Conservation (phyloP, 768 basidiomycete genomes). For the Nidula microcarpa region DNA sequence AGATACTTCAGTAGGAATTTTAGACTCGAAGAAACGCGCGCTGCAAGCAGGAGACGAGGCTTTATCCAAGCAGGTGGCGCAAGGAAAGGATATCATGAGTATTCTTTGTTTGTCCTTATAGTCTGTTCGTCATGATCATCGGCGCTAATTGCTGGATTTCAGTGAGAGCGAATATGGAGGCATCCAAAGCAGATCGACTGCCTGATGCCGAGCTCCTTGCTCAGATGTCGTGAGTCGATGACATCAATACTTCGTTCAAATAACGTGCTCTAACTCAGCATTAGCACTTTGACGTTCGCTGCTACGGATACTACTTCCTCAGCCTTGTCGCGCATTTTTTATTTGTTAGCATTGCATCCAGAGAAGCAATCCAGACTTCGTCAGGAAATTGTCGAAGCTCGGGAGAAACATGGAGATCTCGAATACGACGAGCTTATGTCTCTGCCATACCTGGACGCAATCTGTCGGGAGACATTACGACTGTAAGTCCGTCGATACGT, state of each 20-base stretch:
- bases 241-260: background rate
- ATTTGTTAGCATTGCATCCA: constrained; percentile 25
- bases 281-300: background rate
- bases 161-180: constrained; percentile 33
- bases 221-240: constrained; percentile 24
- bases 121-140: background rate
- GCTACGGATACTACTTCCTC: background rate
- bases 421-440: constrained; percentile 30
- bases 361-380: constrained; percentile 35
- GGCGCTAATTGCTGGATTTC: background rate
- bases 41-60: constrained; percentile 30
- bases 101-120: background rate
- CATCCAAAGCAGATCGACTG: constrained; percentile 25
- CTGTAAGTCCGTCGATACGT: constrained; percentile 15
- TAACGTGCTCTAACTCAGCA: background rate
- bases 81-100: constrained; percentile 40
- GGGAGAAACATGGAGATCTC: constrained; percentile 18
- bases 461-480: constrained; percentile 36
- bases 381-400: constrained; percentile 25
- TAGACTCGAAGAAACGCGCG: constrained; percentile 28
- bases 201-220: constrained; percentile 30
- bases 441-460: constrained; percentile 35
- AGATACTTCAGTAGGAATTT: constrained; percentile 29
- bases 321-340: constrained; percentile 27
- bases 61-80: constrained; percentile 24